phyloP scores from a whole-genome alignment of 2,329 filamentous ascomycete genomes.

The Verticillium nonalfalfae region DNA sequence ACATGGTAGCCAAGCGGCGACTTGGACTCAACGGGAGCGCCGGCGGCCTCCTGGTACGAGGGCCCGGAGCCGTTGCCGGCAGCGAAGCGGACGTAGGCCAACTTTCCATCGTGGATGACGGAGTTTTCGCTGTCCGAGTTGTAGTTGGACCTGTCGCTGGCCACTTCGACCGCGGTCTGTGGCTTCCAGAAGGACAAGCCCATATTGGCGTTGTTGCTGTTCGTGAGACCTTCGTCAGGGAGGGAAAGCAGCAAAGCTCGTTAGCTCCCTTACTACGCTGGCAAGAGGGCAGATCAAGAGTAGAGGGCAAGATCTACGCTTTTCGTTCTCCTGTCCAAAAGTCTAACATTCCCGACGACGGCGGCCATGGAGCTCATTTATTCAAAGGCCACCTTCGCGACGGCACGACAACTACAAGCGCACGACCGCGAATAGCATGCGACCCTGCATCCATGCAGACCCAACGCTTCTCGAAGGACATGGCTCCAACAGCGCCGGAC shows the following conservation, averaged over 20 bases:
- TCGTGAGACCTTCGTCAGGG: background rate
- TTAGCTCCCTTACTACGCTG: background rate
- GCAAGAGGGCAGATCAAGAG: background rate
- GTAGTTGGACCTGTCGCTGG: background rate
- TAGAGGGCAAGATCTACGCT: background rate
- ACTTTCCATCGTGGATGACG: conserved; percentile 28
- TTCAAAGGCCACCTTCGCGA: background rate
- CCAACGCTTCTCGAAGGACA: background rate
- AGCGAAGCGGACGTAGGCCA: conserved; percentile 32
- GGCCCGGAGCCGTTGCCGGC: conserved; percentile 42
- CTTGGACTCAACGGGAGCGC: conserved; percentile 52
- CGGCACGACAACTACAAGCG: background rate
- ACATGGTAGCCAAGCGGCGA: conserved; percentile 57
- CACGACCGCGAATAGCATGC: background rate
- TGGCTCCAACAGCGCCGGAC: background rate
- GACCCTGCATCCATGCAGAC: background rate
- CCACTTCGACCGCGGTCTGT: background rate
- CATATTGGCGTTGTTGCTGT: background rate
- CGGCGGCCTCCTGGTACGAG: conserved; percentile 54
- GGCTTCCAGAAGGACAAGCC: background rate
- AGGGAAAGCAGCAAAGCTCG: background rate
- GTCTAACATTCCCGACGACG: background rate
- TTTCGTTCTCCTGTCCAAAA: background rate
- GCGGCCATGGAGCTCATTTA: background rate
- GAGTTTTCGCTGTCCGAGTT: conserved; percentile 17